A percentile compares a stretch with the other conserved stretches of the same genome.
These are phyloP conservation scores for Pistacia integerrima DNA, from an alignment of 345 rosid genomes.

Conservation along the genomic window DNA sequence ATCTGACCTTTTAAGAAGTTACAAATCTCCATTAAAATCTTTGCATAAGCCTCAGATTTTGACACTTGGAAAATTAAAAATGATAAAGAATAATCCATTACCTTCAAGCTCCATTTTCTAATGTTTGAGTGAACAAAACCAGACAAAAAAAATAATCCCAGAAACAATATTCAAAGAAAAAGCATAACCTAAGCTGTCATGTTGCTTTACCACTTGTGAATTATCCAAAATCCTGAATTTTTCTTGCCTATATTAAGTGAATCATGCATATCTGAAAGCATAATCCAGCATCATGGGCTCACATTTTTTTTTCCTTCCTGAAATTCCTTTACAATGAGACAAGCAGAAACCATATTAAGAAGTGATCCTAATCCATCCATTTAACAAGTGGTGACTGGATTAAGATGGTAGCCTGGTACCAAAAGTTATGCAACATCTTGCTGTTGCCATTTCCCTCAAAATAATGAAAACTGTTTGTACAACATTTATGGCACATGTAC, in stretches of 20 bases:
- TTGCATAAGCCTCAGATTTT: background rate
- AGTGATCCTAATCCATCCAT: background rate
- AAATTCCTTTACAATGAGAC: constrained; percentile 28
- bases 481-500: constrained; percentile 25
- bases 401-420: constrained; percentile 14
- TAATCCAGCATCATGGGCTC: constrained; percentile 10
- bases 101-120: background rate
- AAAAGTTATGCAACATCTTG: constrained; percentile 4
- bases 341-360: constrained; percentile 22
- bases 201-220: background rate
- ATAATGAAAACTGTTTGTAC: constrained; percentile 21
- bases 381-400: background rate
- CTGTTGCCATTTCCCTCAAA: constrained; percentile 17
- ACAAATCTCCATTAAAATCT: background rate
- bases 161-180: background rate
- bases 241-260: background rate
- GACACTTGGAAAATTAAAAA: background rate
- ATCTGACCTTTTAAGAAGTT: background rate
- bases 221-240: background rate
- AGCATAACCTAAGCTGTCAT: background rate
- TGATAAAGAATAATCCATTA: background rate
- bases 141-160: background rate
- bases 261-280: constrained; percentile 8
- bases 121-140: background rate
- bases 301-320: background rate